Conservation (phyloP, 306 rosid species). For the Sicyos baderoa region DNA sequence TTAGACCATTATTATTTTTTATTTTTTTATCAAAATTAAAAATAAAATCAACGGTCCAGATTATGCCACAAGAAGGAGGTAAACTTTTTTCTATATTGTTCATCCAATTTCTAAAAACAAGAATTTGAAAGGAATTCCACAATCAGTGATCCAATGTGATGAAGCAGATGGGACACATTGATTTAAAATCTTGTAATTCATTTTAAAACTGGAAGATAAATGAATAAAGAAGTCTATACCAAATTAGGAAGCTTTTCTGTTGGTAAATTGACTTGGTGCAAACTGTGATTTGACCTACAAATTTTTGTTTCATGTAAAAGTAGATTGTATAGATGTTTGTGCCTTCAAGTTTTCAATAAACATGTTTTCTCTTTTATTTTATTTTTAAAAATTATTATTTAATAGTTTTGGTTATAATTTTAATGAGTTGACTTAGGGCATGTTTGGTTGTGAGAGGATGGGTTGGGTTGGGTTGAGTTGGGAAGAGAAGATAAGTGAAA, state of each 20-base stretch:
- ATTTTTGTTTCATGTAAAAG: constrained; percentile 9
- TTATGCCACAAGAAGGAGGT: too few species aligned
- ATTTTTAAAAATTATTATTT: neutral
- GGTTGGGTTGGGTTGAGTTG: too few species aligned
- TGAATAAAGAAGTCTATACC: neutral
- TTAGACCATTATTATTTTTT: too few species aligned
- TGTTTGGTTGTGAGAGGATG: too few species aligned
- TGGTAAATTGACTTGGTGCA: neutral
- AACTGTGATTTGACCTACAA: neutral
- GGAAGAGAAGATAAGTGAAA: too few species aligned
- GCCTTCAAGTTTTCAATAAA: neutral
- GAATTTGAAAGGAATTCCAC: too few species aligned
- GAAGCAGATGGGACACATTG: neutral
- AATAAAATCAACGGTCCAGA: too few species aligned
- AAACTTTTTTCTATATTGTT: too few species aligned
- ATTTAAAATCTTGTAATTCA: neutral
- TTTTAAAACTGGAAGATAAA: neutral
- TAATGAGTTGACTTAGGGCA: too few species aligned
- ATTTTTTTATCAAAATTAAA: too few species aligned
- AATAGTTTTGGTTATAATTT: neutral
- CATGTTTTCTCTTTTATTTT: neutral
- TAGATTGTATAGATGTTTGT: neutral
- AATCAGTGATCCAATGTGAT: neutral
- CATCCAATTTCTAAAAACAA: too few species aligned
- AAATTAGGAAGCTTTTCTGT: neutral